Evolutionary conservation across 1,284 basidiomycete genomes (phyloP), one percentile per base, ranked within the genome.

Genomic region (Papiliotrema fonsecae): DNA sequence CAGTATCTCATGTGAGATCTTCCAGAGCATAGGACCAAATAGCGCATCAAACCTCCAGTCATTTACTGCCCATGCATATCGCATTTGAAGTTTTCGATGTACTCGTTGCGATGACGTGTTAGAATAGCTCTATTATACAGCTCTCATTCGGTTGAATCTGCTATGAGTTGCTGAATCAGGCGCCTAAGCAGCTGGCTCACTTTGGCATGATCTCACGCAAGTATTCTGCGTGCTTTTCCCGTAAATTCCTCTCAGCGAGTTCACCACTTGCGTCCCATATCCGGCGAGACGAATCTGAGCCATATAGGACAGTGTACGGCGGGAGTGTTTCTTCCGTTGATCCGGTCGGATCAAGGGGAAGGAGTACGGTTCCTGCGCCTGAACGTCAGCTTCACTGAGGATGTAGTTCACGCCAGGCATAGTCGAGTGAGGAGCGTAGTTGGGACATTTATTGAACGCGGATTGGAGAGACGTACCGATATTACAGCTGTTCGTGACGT

Each of bases 211-310:
- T 88, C 64, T 96, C 91, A 39, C 84, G 77, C 39, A 97, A 76
- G 71, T 94, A 97, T 57, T 93, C 89, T 4, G 85, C 82, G 62
- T 97, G 91, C 67, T 96, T 97, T 32, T 81, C 76, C 50, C 90
- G 78, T 49, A 96, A 70, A 60, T 88, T 89, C 34, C 79, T 80
- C 64, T 91, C 90, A 65, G 93, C 89, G 1, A 84, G 78, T 56
- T 84, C 83, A 2, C 89, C 90, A 56, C 86, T 79, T 4, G 88
- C 89, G 61, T 87, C 91, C 88, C 91, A 97, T 6, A 73, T 78
- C 37, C 89, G 76, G 42, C 84, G 78, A 52, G 86, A 82, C 1
- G 84, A 82, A 3, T 81, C 78, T 1, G 82, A 79, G 0, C 90
- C 91, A 63, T 87, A 93, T 2, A 94, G 78, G 5, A 88, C 85